phyloP scores from a whole-genome alignment of 1,284 basidiomycete species.

The Chalciporus sp. region DNA sequence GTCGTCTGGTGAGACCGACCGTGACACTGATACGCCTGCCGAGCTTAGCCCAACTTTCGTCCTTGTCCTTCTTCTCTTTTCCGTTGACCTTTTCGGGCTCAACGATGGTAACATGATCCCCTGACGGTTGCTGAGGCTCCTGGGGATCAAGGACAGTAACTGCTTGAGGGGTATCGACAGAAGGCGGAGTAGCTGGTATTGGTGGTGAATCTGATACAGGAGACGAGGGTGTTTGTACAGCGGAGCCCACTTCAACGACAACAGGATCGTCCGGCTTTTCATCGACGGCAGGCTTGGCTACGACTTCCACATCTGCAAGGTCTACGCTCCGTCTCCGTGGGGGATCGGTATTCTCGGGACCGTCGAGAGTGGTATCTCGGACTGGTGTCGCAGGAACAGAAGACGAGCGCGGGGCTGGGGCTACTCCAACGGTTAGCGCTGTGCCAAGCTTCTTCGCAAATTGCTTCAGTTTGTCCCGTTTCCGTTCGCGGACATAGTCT shows the following conservation, averaged over 20 bases:
- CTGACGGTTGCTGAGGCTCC: conserved; percentile 5
- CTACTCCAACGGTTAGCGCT: conserved; percentile 20
- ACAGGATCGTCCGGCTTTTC: conserved; percentile 6
- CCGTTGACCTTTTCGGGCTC: conserved; percentile 25
- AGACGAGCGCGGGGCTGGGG: conserved; percentile 45
- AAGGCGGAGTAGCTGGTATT: conserved; percentile 11
- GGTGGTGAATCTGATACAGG: conserved; percentile 7
- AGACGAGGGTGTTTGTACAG: conserved; percentile 8
- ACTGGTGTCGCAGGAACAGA: conserved; percentile 55
- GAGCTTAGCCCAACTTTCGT: conserved; percentile 58
- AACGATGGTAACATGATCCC: conserved; percentile 23
- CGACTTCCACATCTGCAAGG: conserved; percentile 33
- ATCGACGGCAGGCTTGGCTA: conserved; percentile 6
- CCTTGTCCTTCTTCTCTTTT: conserved; percentile 42
- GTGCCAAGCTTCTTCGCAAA: conserved; percentile 62
- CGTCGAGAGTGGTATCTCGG: conserved; percentile 25
- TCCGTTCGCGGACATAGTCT: conserved; percentile 65
- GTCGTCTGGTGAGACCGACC: conserved; percentile 42
- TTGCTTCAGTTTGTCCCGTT: conserved; percentile 71
- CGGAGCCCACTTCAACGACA: conserved; percentile 7
- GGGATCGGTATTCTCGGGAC: conserved; percentile 27
- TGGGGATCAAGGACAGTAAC: conserved; percentile 5
- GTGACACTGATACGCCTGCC: conserved; percentile 61
- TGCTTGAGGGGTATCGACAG: conserved; percentile 8
- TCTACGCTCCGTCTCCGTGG: conserved; percentile 47